phyloP scores from a whole-genome alignment of 2,329 filamentous ascomycete genomes.

The Fusarium anguioides region DNA sequence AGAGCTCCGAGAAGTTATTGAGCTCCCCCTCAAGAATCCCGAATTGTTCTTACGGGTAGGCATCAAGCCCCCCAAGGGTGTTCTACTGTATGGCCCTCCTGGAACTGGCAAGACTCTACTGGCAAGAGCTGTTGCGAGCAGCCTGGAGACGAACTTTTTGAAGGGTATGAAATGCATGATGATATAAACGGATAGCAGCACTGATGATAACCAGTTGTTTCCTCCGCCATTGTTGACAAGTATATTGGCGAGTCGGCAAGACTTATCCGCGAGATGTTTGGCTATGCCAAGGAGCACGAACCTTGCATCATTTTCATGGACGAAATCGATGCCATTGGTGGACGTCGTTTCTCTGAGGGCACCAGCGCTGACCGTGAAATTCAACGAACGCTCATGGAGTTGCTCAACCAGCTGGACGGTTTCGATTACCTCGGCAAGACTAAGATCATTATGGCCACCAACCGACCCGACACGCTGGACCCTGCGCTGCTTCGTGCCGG shows the following conservation, averaged over 20 bases:
- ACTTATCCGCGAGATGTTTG: conserved; percentile 99
- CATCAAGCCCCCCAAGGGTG: conserved; percentile 98
- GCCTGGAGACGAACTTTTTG: conserved; percentile 96
- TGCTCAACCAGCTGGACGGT: conserved; percentile 97
- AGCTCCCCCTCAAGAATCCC: conserved; percentile 97
- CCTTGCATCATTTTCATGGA: conserved; percentile 99
- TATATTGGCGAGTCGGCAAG: conserved; percentile 99
- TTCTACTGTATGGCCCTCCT: conserved; percentile 93
- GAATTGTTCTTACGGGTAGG: conserved; percentile 96
- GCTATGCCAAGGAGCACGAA: conserved; percentile 98
- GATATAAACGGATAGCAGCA: not conserved
- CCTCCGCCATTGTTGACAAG: conserved; percentile 98
- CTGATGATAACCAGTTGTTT: conserved; percentile 76
- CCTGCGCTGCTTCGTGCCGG: conserved; percentile 92
- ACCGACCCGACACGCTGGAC: conserved; percentile 95
- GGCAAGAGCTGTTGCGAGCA: conserved; percentile 93
- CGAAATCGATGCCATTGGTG: conserved; percentile 98
- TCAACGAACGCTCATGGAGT: conserved; percentile 97
- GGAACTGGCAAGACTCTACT: conserved; percentile 97
- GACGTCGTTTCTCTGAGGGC: conserved; percentile 94
- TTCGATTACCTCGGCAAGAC: conserved; percentile 99
- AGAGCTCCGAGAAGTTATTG: conserved; percentile 96
- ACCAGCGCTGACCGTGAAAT: conserved; percentile 98
- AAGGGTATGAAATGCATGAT: conserved; percentile 72
- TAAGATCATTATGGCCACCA: conserved; percentile 99